A percentile compares a stretch with the other conserved stretches of the same genome.
phyloP scores from a whole-genome alignment of 2,329 filamentous ascomycete genomes.

The Aspergillus sclerotialis region DNA sequence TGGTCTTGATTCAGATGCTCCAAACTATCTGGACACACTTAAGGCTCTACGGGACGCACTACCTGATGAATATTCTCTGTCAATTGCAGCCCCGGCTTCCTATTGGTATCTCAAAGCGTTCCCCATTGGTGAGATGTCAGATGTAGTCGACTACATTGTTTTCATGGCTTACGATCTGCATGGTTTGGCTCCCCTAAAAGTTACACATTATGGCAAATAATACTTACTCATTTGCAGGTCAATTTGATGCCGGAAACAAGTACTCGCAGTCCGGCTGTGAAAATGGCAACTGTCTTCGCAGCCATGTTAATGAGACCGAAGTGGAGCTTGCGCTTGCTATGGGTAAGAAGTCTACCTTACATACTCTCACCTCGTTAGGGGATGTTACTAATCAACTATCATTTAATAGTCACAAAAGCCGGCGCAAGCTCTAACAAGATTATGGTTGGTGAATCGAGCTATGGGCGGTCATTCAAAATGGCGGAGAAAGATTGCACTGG shows the following conservation, averaged over 20 bases:
- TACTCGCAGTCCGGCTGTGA: conserved; percentile 15
- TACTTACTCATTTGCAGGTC: neutral
- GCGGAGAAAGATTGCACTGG: no score
- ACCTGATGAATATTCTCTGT: conserved; percentile 14
- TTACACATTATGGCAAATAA: no score
- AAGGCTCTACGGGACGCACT: conserved; percentile 12
- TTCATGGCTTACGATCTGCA: conserved; percentile 37
- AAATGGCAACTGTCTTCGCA: conserved; percentile 24
- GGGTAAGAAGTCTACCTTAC: no score
- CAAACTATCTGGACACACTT: conserved; percentile 27
- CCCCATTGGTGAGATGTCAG: conserved; percentile 20
- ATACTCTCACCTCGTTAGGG: no score
- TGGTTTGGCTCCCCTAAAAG: conserved; percentile 5
- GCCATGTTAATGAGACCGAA: no score
- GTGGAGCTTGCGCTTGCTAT: no score
- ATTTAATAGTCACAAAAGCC: no score
- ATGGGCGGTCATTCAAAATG: no score
- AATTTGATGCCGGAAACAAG: conserved; percentile 20
- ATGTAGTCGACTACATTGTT: conserved; percentile 27
- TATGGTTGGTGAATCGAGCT: no score
- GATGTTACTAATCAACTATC: no score
- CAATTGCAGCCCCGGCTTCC: conserved; percentile 20
- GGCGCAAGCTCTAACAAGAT: no score
- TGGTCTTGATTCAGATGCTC: conserved; percentile 18
- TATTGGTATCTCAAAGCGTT: conserved; percentile 28